Percentiles rank a stretch among this genome's conserved stretches.
phyloP scores from a whole-genome alignment of 2,329 filamentous ascomycete genomes.

The Davidsoniella eucalypti region DNA sequence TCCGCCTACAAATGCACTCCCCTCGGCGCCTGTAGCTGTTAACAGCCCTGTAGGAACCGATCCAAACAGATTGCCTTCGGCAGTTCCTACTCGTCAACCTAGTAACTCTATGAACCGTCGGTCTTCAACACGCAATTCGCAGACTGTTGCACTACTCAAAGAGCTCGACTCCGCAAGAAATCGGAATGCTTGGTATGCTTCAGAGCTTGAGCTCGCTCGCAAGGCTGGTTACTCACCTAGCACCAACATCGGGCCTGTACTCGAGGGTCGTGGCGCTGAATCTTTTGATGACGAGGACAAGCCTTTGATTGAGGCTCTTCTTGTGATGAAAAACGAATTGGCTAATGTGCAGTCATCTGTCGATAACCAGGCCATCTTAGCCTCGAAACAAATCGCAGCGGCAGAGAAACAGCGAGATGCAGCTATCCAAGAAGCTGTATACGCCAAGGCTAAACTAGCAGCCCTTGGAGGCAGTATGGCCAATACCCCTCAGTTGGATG shows the following conservation, averaged over 20 bases:
- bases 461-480: constrained; percentile 49
- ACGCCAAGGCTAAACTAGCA: constrained; percentile 82
- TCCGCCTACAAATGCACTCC: constrained; percentile 2
- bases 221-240: constrained; percentile 76
- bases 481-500: constrained; percentile 42
- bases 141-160: constrained; percentile 61
- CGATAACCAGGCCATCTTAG: constrained; percentile 70
- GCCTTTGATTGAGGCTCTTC: constrained; percentile 76
- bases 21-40: constrained; percentile 1
- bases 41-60: constrained; percentile 6
- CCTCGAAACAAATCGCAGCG: constrained; percentile 80
- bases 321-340: constrained; percentile 81
- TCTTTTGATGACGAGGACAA: constrained; percentile 83
- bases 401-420: constrained; percentile 88
- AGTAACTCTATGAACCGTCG: constrained; percentile 43
- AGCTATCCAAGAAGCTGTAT: constrained; percentile 87
- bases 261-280: constrained; percentile 63
- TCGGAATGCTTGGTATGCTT: constrained; percentile 92
- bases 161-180: constrained; percentile 75
- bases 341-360: constrained; percentile 80
- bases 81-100: constrained; percentile 31
- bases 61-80: not conserved
- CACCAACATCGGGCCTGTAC: constrained; percentile 48
- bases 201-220: constrained; percentile 77
- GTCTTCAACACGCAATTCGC: constrained; percentile 43